Evolutionary conservation across 495 filamentous ascomycete genomes (phyloP).

Genomic region (Aspergillus heteromorphus): DNA sequence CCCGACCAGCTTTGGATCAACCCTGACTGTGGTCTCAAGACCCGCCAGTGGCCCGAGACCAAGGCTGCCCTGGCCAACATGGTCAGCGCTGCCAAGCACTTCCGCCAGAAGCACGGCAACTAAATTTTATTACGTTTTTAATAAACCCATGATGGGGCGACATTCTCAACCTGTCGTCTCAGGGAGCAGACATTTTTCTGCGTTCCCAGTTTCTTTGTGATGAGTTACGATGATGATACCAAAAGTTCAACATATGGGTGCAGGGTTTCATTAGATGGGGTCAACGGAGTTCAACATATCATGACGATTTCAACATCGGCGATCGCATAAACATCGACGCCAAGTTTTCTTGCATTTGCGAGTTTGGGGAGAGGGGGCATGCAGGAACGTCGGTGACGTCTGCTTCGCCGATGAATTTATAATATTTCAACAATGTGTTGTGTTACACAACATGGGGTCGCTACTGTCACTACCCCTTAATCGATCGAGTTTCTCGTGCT

Average conservation of each 20-base stretch:
- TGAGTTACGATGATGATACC: constrained; percentile 49
- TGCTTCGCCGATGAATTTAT: constrained; percentile 16
- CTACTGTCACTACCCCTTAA: constrained; percentile 7
- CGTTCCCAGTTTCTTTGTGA: constrained; percentile 23
- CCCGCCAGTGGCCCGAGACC: constrained; percentile 92
- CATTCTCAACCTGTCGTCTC: constrained; percentile 44
- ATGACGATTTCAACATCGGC: constrained; percentile 60
- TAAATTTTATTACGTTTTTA: constrained; percentile 27
- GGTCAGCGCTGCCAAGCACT: constrained; percentile 94
- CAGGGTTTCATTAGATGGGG: constrained; percentile 41
- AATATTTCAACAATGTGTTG: constrained; percentile 28
- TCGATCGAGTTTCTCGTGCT: not conserved
- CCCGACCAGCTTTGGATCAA: constrained; percentile 98
- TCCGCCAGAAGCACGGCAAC: constrained; percentile 78
- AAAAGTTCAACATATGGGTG: constrained; percentile 50
- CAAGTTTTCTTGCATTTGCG: constrained; percentile 11
- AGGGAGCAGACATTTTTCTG: constrained; percentile 23
- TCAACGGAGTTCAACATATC: constrained; percentile 48
- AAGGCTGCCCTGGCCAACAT: constrained; percentile 87
- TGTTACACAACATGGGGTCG: constrained; percentile 14
- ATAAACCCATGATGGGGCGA: constrained; percentile 24
- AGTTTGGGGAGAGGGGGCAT: constrained; percentile 6
- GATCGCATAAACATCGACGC: constrained; percentile 33
- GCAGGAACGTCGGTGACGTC: constrained; percentile 9
- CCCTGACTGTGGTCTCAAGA: constrained; percentile 98